Conservation (phyloP, 129 eudicot genomes). For the Apium graveolens region DNA sequence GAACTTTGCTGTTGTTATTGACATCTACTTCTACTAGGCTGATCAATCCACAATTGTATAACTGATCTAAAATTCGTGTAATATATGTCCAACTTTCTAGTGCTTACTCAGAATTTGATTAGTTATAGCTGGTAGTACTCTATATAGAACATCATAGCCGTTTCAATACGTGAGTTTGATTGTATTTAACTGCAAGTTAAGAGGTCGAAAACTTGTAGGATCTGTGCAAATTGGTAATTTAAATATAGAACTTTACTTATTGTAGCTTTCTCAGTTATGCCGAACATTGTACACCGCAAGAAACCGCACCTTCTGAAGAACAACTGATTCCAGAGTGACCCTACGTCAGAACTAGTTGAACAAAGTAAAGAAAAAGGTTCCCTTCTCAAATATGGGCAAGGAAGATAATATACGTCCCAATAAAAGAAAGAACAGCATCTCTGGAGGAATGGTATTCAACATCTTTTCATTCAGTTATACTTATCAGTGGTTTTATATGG, state of each 20-base stretch:
- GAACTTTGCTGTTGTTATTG: too few relatives aligned
- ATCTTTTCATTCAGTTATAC: background rate
- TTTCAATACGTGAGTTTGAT: background rate
- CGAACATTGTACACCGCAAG: background rate
- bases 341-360: background rate
- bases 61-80: too few relatives aligned
- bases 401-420: background rate
- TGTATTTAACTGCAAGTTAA: background rate
- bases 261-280: background rate
- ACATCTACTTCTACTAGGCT: too few relatives aligned
- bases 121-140: too few relatives aligned
- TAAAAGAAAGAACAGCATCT: background rate
- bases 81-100: too few relatives aligned
- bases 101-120: too few relatives aligned
- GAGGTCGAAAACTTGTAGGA: background rate
- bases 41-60: too few relatives aligned
- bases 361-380: background rate
- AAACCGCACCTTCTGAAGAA: background rate
- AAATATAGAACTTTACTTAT: background rate
- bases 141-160: too few relatives aligned
- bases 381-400: slow-evolving; percentile 4
- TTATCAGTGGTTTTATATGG: background rate
- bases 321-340: background rate
- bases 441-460: background rate
- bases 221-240: background rate